Evolutionary conservation across 2,329 filamentous ascomycete species (phyloP).

Genomic region (Tolypocladium tropicale): DNA sequence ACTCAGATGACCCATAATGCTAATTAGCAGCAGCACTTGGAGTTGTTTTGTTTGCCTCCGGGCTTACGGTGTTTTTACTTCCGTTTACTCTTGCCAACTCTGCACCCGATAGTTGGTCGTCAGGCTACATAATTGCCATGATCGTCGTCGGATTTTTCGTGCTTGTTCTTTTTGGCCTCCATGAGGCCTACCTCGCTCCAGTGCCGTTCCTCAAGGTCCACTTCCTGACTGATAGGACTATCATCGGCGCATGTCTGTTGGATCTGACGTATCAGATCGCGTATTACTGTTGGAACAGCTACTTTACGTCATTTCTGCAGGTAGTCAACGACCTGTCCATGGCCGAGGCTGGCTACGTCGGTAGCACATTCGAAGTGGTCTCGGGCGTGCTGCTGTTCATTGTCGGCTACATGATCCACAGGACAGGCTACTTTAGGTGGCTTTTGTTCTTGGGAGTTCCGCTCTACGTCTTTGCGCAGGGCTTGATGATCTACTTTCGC

Average conservation of each 20-base stretch:
- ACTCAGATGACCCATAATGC: too few species aligned
- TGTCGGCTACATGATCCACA: conserved; percentile 34
- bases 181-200: conserved; percentile 47
- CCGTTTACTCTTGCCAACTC: conserved; percentile 48
- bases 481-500: conserved; percentile 25
- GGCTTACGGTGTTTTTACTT: conserved; percentile 51
- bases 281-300: conserved; percentile 43
- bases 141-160: conserved; percentile 48
- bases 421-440: conserved; percentile 39
- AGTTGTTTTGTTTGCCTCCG: conserved; percentile 45
- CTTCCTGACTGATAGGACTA: conserved; percentile 40
- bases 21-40: conserved; percentile 35
- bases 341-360: conserved; percentile 34
- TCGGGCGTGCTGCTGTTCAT: conserved; percentile 37
- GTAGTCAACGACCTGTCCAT: conserved; percentile 34
- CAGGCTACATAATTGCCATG: conserved; percentile 48
- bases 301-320: conserved; percentile 46
- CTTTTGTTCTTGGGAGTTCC: conserved; percentile 32
- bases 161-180: conserved; percentile 43
- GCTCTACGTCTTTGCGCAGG: conserved; percentile 42
- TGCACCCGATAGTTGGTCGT: conserved; percentile 39
- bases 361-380: conserved; percentile 40
- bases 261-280: conserved; percentile 33
- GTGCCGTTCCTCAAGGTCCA: conserved; percentile 44
- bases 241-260: conserved; percentile 39